These are phyloP conservation scores for Tylopilus vinaceipallidus DNA, from an alignment of 768 basidiomycete species.

Conservation along the genomic window DNA sequence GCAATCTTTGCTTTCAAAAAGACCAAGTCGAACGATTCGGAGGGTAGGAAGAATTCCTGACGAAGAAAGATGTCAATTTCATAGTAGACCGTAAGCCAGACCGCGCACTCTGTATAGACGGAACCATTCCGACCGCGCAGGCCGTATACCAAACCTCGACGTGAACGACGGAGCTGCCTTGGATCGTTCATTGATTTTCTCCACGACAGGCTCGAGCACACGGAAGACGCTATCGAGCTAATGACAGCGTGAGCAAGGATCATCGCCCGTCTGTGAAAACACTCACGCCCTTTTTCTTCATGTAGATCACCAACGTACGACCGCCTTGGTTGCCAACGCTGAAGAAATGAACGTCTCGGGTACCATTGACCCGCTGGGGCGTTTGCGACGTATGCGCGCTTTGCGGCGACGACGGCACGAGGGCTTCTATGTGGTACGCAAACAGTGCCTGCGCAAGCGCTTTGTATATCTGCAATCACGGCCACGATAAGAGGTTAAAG, in stretches of 20 bases:
- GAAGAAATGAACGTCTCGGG: slow-evolving; percentile 94
- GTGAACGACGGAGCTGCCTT: slow-evolving; percentile 70
- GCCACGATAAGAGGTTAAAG: background rate
- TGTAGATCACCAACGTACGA: slow-evolving; percentile 88
- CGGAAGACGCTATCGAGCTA: slow-evolving; percentile 91
- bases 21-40: slow-evolving; percentile 85
- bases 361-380: slow-evolving; percentile 88
- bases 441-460: slow-evolving; percentile 61
- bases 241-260: background rate
- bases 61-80: background rate
- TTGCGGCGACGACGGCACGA: slow-evolving; percentile 83
- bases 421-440: slow-evolving; percentile 93
- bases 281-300: slow-evolving; percentile 88
- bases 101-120: slow-evolving; percentile 69
- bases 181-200: slow-evolving; percentile 77
- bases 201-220: slow-evolving; percentile 94
- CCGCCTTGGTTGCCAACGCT: slow-evolving; percentile 85
- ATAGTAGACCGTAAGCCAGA: background rate
- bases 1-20: slow-evolving; percentile 94
- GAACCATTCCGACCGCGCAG: slow-evolving; percentile 92
- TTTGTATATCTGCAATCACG: background rate
- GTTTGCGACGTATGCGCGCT: slow-evolving; percentile 67
- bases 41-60: slow-evolving; percentile 90
- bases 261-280: background rate
- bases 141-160: slow-evolving; percentile 73